Base-by-base conservation (phyloP, 2,329 filamentous ascomycete genomes). In the Colletotrichum agaves region DNA sequence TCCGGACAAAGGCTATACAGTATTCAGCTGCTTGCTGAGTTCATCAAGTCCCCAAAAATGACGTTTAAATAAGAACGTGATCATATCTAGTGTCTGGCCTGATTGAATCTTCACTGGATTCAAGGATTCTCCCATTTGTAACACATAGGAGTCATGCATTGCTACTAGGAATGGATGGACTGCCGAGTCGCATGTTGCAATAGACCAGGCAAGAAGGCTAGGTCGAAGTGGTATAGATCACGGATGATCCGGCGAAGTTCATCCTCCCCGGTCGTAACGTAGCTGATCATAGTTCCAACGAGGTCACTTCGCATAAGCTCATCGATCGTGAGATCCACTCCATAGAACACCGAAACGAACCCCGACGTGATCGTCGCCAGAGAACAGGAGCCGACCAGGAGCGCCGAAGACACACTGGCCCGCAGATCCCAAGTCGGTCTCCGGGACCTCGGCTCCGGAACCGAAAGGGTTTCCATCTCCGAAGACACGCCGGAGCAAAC, bases 291-390 rank as follows among this genome's bases (percentile, higher is more conserved):
- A 21, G 12, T 5, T 8, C 1, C 5, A 11, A 23, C 15, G 5
- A 35, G 2, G 3, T 4, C 12, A 17, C 4, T 39, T 5, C 12
- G 33, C 13, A 47, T 56, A 61, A 49, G 41, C 39, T 33, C n/a
- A 37, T 41, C n/a, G 33, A 13, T 4, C 13, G 12, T 8, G 23
- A 53, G 33, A 35, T 56, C 13, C 8, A 19, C 27, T 12, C 17
- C 46, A 27, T 21, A 5, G 23, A 3, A 27, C 41, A 12, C 10
- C 23, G 58, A 56, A 66, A 66, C 58, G 41, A 53, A 49, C 13
- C 17, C 8, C 19, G 13, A 62, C 41, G 19, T 56, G 35, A 56
- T 44, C 63, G 58, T 23, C 58, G 17, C 56, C n/a, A 35, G 19
- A 55, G 47, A 33, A 39, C 19, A 55, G 27, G 13, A 23, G 39